Base-by-base conservation (phyloP, 495 filamentous ascomycete species). In the Penicillium canariense region DNA sequence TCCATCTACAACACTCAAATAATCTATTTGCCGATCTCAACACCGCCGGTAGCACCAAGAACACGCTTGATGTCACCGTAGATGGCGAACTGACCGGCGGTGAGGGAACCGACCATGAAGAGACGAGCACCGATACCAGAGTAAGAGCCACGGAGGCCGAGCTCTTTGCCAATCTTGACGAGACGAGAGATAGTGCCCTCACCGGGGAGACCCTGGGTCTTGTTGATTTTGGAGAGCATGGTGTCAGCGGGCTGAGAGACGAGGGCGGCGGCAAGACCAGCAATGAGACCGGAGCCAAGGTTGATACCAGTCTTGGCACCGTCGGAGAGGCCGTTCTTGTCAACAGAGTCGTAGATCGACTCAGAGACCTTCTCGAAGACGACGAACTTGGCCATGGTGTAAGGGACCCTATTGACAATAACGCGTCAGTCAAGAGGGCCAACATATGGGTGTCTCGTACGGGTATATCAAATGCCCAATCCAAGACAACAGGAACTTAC, bases 331-430 rank as follows among this genome's bases (percentile, higher is more conserved):
- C 76, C 77, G 62, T 83, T 75, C 83, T 97, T 97, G 83, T 93
- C 87, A 64, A 87, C 81, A 15, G 47, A 49, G 59, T 70, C 58
- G 84, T 84, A 97, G 80, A 90, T 66, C 43, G 79, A 56, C 81
- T 98, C 95, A 63, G 86, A 76, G 68, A 90, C 89, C 84, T 97
- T 97, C 83, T 98, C 94, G 86, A 87, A 97, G 63, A 96, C 94
- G 75, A 96, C 94, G 84, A 98, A 98, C 83, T 98, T 98, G 81
- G 95, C 81, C 94, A 98, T 97, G 73, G 94, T 98, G 82, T 98
- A 98, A 55, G 94, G 94, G 73, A 98, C 88, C 84, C 90, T 96
- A 62, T 45, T 27, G 30, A 25, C 22, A 17, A 48, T 18, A 30
- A 30, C 23, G 7, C 30, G 60, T 66, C 39, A 65, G 51, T 27